Evolutionary conservation across 345 rosid species (phyloP).

Genomic region (Rhodamnia rubescens): DNA sequence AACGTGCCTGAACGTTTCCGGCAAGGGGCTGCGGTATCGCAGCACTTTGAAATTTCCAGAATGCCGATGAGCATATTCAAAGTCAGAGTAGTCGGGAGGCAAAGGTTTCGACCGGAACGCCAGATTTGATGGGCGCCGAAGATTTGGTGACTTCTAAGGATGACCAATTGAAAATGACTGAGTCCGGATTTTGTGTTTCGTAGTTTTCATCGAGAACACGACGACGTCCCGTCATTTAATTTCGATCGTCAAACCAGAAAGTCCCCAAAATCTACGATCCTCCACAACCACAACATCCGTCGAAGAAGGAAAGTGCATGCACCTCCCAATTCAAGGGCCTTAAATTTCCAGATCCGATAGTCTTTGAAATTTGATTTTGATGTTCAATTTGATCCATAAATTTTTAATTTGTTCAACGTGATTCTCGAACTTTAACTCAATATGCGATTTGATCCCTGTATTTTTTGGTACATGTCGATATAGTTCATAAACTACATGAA

Average conservation of each 20-base stretch:
- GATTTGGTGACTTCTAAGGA: not conserved
- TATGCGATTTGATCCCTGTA: no score
- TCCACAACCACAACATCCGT: not conserved
- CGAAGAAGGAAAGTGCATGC: not conserved
- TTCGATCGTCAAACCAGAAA: not conserved
- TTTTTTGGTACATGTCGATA: no score
- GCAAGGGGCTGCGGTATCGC: not conserved
- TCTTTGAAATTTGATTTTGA: no score
- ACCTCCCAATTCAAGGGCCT: not conserved
- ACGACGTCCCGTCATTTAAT: not conserved
- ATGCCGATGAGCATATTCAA: not conserved
- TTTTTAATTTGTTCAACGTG: no score
- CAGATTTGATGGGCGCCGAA: not conserved
- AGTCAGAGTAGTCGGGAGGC: not conserved
- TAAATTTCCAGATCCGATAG: not conserved
- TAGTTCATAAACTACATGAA: no score
- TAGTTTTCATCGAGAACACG: no score
- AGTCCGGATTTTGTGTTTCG: no score
- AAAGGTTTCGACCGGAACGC: not conserved
- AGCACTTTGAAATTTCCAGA: not conserved
- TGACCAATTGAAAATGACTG: not conserved
- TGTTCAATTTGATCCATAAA: no score
- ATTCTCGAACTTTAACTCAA: no score
- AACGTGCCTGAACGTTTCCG: not conserved
- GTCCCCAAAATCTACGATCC: not conserved